phyloP scores from a whole-genome alignment of 75 land plant species.

The Sequoia sempervirens region DNA sequence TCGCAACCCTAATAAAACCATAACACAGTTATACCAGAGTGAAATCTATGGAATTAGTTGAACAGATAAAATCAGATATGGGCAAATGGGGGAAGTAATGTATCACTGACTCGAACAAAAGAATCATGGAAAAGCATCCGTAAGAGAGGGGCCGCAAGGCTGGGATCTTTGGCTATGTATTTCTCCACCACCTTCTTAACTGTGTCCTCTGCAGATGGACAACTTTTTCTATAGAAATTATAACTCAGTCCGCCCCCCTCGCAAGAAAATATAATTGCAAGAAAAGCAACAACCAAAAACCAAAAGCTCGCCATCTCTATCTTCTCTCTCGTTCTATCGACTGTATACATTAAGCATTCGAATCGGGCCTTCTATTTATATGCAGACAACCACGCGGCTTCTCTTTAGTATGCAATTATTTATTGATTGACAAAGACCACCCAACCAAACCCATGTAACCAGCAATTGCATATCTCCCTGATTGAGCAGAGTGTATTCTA shows the following conservation, averaged over 20 bases:
- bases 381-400: too few relatives aligned
- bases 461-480: too few relatives aligned
- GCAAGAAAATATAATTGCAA: neutral
- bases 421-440: too few relatives aligned
- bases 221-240: constrained; percentile 35
- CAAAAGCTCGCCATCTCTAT: neutral
- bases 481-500: too few relatives aligned
- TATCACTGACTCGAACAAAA: constrained; percentile 37
- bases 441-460: too few relatives aligned
- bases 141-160: constrained; percentile 29
- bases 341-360: too few relatives aligned
- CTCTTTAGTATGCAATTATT: too few relatives aligned
- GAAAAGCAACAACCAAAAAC: neutral
- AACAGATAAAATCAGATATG: too few relatives aligned
- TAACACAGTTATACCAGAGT: neutral
- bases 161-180: constrained; percentile 11
- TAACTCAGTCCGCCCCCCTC: neutral
- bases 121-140: constrained; percentile 47
- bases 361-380: too few relatives aligned
- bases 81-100: neutral
- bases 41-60: too few relatives aligned
- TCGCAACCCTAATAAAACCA: constrained; percentile 49
- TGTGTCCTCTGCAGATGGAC: constrained; percentile 30
- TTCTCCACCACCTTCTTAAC: constrained; percentile 24
- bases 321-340: neutral